phyloP scores from a whole-genome alignment of 2,329 filamentous ascomycete species.

The Laburnicola sp. region DNA sequence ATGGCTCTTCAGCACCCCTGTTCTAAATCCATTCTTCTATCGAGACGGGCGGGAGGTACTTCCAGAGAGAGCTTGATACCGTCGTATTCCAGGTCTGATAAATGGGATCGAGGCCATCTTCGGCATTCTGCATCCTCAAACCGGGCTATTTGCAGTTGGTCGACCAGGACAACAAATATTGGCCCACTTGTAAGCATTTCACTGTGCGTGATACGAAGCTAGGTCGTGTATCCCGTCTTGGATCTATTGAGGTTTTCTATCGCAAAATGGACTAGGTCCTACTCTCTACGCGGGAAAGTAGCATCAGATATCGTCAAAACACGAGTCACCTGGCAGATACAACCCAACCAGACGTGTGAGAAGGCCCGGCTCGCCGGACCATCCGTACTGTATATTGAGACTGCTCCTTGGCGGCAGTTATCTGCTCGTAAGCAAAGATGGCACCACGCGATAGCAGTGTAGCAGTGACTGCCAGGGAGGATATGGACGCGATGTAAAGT shows the following conservation, averaged over 20 bases:
- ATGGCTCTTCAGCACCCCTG: conserved; percentile 13
- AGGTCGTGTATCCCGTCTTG: conserved; percentile 13
- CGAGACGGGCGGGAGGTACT: not conserved
- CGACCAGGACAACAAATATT: conserved; percentile 21
- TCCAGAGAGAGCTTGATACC: conserved; percentile 1
- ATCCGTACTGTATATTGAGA: conserved; percentile 41
- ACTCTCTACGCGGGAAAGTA: conserved; percentile 10
- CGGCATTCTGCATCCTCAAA: conserved; percentile 13
- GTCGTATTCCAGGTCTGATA: conserved; percentile 14
- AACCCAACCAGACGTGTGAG: conserved; percentile 28
- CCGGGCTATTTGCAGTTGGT: conserved; percentile 16
- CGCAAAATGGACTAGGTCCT: conserved; percentile 16
- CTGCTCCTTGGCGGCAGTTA: conserved; percentile 34
- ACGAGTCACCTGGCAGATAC: conserved; percentile 36
- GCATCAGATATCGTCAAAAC: conserved; percentile 20
- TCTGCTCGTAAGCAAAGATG: conserved; percentile 22
- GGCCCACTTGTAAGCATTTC: conserved; percentile 14
- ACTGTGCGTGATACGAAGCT: conserved; percentile 14
- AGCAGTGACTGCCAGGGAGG: conserved; percentile 10
- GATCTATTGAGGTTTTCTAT: conserved; percentile 21
- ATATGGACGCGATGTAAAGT: conserved; percentile 11
- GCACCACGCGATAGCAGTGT: conserved; percentile 15
- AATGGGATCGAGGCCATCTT: conserved; percentile 14
- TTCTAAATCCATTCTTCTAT: conserved; percentile 13
- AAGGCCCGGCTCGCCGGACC: conserved; percentile 36